Evolutionary conservation across 2,329 filamentous ascomycete species (phyloP).

Genomic region (Daldinia sp.): DNA sequence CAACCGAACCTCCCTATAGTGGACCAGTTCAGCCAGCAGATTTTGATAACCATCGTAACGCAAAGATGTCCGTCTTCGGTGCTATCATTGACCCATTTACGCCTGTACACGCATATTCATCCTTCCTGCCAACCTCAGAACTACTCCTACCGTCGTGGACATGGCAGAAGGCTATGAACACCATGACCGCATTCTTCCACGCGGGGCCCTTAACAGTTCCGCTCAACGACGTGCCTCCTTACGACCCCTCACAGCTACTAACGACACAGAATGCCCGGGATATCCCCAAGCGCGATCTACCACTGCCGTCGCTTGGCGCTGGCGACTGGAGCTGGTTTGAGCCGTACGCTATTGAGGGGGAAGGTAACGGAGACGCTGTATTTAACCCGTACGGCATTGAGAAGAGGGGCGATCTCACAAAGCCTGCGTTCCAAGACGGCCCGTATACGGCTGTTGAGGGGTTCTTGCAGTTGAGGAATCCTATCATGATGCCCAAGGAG

Average conservation of each 20-base stretch:
- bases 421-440: slow-evolving; percentile 45
- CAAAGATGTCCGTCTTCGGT: slow-evolving; percentile 44
- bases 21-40: background rate
- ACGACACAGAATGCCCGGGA: slow-evolving; percentile 1
- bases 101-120: slow-evolving; percentile 53
- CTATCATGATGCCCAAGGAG: slow-evolving; percentile 1
- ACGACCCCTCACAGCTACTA: background rate
- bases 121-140: slow-evolving; percentile 50
- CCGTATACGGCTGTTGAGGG: slow-evolving; percentile 53
- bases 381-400: slow-evolving; percentile 42
- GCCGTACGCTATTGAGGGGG: slow-evolving; percentile 43
- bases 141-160: slow-evolving; percentile 55
- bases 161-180: slow-evolving; percentile 53
- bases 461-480: slow-evolving; percentile 42
- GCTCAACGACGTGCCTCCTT: slow-evolving; percentile 37
- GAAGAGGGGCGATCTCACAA: slow-evolving; percentile 29
- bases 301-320: slow-evolving; percentile 39
- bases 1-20: background rate
- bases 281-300: slow-evolving; percentile 17
- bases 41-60: slow-evolving; percentile 31
- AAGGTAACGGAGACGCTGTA: slow-evolving; percentile 2
- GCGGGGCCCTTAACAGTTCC: slow-evolving; percentile 53
- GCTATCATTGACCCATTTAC: slow-evolving; percentile 56
- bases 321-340: slow-evolving; percentile 54
- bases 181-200: slow-evolving; percentile 58